Base-by-base conservation (phyloP, 768 basidiomycete species). In the Xerocomellus dryophilus region DNA sequence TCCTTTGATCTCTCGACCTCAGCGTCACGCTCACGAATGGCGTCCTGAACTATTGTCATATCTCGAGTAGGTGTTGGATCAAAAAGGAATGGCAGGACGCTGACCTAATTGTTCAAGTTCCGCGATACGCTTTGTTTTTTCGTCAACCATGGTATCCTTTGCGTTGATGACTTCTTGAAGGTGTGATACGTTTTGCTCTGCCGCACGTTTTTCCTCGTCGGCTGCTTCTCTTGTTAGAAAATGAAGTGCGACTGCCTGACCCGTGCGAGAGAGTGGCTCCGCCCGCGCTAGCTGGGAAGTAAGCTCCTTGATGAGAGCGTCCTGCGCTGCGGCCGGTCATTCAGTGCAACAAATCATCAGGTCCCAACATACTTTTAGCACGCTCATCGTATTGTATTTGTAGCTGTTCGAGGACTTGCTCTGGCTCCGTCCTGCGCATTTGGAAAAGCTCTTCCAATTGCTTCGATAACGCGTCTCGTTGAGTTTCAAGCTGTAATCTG, bases 181-280 rank as follows among this genome's bases (percentile, higher is more conserved):
- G 15, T 74, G 71, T 20, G 57, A 63, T 14, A 83, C 65, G 47
- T 83, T 80, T 34, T 78, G 71, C 53, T 83, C 78, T 29, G 81
- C 65, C 1, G 53, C 68, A 40, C 76, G 77, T 61, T 81, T 83
- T 70, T 90, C 87, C 50, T 82, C 82, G 53, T 90, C 83, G 7
- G 84, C 88, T 3, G 81, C 81, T 54, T 89, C 88, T 50, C 87
- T 81, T 9, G 88, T 88, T 12, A 93, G 70, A 43, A 93, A 77
- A 59, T 87, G 82, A 29, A 86, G 73, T 5, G 81, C 77, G 3
- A 78, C 75, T 14, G 71, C 73, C 56, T 79, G 80, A 6, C 77
- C 78, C 27, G 76, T 68, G 40, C 74, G 72, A 40, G 80, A 72
- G 34, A 86, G 71, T 7, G 82, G 82, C 56, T 85, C 80, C 41